Conservation (phyloP, 2,329 filamentous ascomycete species). For the Trichophyton benhamiae region DNA sequence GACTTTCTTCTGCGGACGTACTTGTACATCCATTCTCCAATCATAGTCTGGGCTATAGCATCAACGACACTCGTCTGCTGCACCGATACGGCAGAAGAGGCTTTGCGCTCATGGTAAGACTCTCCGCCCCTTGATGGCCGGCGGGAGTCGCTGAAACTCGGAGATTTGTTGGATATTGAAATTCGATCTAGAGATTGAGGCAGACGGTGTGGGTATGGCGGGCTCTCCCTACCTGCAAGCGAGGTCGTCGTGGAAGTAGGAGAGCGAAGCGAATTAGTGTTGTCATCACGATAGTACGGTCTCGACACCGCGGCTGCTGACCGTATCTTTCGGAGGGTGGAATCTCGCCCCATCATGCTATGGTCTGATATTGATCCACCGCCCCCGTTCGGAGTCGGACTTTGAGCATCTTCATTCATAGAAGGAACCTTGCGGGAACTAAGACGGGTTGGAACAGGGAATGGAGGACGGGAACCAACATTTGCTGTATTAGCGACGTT, state of each 20-base stretch:
- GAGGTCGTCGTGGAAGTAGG: constrained; percentile 50
- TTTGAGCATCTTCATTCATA: constrained; percentile 63
- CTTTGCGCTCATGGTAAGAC: constrained; percentile 26
- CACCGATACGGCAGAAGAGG: constrained; percentile 43
- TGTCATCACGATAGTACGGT: constrained; percentile 22
- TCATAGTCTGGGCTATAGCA: constrained; percentile 95
- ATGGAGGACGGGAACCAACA: constrained; percentile 50
- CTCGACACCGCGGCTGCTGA: constrained; percentile 64
- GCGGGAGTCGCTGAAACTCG: constrained; percentile 16
- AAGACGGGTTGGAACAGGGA: constrained; percentile 78
- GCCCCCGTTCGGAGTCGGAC: constrained; percentile 54
- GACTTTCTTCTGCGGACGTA: constrained; percentile 56
- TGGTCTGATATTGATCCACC: constrained; percentile 42
- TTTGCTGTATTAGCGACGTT: constrained; percentile 35
- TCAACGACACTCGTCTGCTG: constrained; percentile 77
- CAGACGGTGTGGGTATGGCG: constrained; percentile 43
- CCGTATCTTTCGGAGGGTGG: constrained; percentile 63
- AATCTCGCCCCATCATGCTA: constrained; percentile 41
- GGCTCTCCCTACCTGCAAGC: constrained; percentile 56
- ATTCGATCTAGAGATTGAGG: constrained; percentile 63
- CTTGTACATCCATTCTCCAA: constrained; percentile 58
- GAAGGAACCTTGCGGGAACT: constrained; percentile 66
- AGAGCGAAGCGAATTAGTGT: constrained; percentile 27
- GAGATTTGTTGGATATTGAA: constrained; percentile 36
- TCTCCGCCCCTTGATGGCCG: constrained; percentile 18